Conservation (phyloP, 2,329 filamentous ascomycete genomes). For the Ascochyta rabiei region DNA sequence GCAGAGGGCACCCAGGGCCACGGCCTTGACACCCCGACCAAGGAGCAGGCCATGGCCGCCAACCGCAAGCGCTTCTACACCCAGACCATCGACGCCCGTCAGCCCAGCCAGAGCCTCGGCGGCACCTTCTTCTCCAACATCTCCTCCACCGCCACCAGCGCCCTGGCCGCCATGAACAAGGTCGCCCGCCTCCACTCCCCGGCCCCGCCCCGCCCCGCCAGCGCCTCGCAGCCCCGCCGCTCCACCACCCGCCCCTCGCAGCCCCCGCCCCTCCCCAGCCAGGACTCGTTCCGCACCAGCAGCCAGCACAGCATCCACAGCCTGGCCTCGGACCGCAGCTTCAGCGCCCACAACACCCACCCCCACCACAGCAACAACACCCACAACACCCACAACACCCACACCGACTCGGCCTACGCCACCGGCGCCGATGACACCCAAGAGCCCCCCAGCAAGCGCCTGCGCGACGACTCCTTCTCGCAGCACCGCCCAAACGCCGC, state of each 20-base stretch:
- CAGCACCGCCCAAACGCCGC: constrained; percentile 53
- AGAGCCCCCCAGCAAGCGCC: constrained; percentile 83
- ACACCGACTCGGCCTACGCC: constrained; percentile 70
- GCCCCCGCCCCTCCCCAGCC: constrained; percentile 64
- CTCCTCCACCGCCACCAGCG: constrained; percentile 88
- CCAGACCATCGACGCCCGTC: constrained; percentile 70
- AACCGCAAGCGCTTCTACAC: constrained; percentile 89
- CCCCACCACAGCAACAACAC: too few species aligned
- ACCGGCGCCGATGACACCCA: constrained; percentile 62
- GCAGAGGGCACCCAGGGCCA: constrained; percentile 73
- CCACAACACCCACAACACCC: constrained; percentile 56
- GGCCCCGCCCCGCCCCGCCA: constrained; percentile 64
- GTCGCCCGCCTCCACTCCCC: constrained; percentile 87
- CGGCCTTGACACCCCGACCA: constrained; percentile 91
- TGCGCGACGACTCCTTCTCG: constrained; percentile 52
- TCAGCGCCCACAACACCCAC: constrained; percentile 59
- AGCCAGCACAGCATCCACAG: constrained; percentile 81
- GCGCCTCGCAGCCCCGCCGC: constrained; percentile 68
- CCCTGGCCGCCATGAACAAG: constrained; percentile 95
- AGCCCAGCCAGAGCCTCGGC: constrained; percentile 65
- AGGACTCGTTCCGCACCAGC: constrained; percentile 70
- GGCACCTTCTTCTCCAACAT: constrained; percentile 98
- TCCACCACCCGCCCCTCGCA: constrained; percentile 69
- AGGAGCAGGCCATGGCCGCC: constrained; percentile 98
- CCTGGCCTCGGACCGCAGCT: constrained; percentile 75